Percentiles rank a stretch among this genome's conserved stretches.
Evolutionary conservation across 192 early-diverging fungal species (phyloP).

Genomic region (Backusella morwellensis): DNA sequence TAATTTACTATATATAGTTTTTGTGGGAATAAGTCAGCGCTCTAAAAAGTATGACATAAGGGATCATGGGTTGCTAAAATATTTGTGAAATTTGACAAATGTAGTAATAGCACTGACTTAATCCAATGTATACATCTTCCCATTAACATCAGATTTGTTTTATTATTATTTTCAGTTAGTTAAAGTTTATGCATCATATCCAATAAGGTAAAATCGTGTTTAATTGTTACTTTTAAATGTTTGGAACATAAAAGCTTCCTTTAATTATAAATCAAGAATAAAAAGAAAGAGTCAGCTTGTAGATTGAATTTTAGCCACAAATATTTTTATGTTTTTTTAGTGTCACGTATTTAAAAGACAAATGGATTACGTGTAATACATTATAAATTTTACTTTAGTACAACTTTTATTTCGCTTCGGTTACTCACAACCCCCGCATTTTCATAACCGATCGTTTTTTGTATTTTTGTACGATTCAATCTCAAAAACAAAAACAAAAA

Average conservation of each 20-base stretch:
- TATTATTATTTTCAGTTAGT: background rate
- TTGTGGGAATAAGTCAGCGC: background rate
- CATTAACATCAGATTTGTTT: background rate
- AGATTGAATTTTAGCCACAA: background rate
- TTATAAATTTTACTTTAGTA: background rate
- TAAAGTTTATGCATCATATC: background rate
- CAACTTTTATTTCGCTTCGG: background rate
- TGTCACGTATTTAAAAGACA: background rate
- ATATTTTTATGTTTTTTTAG: background rate
- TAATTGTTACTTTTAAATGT: background rate
- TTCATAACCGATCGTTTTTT: constrained; percentile 1
- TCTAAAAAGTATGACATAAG: constrained; percentile 1
- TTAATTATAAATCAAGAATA: background rate
- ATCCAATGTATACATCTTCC: background rate
- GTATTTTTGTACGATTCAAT: background rate
- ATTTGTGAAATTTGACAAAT: background rate
- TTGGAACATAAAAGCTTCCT: background rate
- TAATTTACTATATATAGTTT: background rate
- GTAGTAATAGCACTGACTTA: background rate
- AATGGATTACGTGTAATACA: background rate
- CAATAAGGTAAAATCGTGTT: background rate
- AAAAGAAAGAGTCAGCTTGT: background rate
- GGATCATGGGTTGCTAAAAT: background rate
- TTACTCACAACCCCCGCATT: background rate
- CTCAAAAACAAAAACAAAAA: background rate